phyloP scores from a whole-genome alignment of 371 early-diverging fungal species.

The Basidiobolus meristosporus region DNA sequence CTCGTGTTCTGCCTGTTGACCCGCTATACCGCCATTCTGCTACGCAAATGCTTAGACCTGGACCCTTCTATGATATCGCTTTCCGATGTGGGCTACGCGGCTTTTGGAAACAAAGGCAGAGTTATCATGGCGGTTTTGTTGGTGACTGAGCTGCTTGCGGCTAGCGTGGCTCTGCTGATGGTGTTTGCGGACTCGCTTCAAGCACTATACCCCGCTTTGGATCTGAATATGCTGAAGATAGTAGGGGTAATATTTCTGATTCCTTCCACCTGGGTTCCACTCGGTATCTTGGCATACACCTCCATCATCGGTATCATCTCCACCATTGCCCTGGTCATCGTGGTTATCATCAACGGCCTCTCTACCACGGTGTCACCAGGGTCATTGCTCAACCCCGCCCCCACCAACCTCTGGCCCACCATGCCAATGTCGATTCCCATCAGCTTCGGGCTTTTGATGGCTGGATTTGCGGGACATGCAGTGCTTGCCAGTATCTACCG shows the following conservation, averaged over 20 bases:
- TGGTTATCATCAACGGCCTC: conserved; percentile 25
- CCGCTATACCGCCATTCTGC: conserved; percentile 38
- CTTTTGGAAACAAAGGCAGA: conserved; percentile 42
- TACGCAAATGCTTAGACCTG: conserved; percentile 32
- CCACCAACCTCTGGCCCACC: neutral
- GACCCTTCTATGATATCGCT: conserved; percentile 23
- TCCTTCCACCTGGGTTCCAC: conserved; percentile 13
- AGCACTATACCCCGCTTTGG: conserved; percentile 13
- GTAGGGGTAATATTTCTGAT: conserved; percentile 7
- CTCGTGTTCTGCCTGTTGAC: conserved; percentile 26
- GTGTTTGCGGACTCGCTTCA: conserved; percentile 24
- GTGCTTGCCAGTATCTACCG: conserved; percentile 42
- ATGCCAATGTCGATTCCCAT: conserved; percentile 16
- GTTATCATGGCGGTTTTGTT: conserved; percentile 25
- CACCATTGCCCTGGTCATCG: conserved; percentile 15
- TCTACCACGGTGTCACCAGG: conserved; percentile 25
- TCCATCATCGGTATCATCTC: conserved; percentile 26
- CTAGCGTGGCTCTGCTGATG: conserved; percentile 29
- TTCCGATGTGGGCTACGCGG: conserved; percentile 27
- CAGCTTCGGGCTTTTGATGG: conserved; percentile 27
- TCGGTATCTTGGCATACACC: conserved; percentile 23
- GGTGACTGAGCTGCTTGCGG: conserved; percentile 38
- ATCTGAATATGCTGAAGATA: conserved; percentile 4
- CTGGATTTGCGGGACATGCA: conserved; percentile 35
- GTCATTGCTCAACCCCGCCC: conserved; percentile 10